These are phyloP conservation scores for Colletotrichum noveboracense DNA, from an alignment of 2,329 filamentous ascomycete species.

Conservation along the genomic window DNA sequence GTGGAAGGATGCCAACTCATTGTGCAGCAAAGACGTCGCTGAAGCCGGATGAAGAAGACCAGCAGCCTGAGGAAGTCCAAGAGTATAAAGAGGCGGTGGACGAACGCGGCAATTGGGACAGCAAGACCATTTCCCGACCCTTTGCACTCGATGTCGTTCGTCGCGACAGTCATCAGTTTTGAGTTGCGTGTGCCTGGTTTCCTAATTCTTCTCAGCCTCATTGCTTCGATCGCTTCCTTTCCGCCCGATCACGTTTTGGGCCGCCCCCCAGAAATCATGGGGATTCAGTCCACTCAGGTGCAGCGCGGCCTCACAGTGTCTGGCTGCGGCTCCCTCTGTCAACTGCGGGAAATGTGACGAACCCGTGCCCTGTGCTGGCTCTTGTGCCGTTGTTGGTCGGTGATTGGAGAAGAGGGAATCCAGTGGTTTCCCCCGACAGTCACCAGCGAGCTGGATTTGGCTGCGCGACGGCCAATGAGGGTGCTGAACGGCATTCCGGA, in stretches of 20 bases:
- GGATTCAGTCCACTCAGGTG: background rate
- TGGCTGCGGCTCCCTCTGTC: constrained; percentile 17
- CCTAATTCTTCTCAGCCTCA: constrained; percentile 11
- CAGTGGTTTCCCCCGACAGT: constrained; percentile 12
- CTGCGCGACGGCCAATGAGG: constrained; percentile 15
- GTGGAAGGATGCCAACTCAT: constrained; percentile 25
- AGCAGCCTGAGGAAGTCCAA: background rate
- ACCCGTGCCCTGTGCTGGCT: constrained; percentile 23
- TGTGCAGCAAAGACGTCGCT: constrained; percentile 22
- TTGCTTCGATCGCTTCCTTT: background rate
- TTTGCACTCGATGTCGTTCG: background rate
- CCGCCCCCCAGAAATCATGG: background rate
- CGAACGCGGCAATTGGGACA: background rate
- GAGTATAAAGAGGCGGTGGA: constrained; percentile 21
- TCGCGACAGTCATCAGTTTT: background rate
- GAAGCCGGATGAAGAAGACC: constrained; percentile 16
- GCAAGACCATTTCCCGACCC: background rate
- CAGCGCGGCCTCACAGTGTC: background rate
- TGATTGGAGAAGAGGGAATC: constrained; percentile 23
- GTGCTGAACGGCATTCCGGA: background rate
- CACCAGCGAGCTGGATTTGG: background rate
- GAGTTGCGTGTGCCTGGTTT: background rate
- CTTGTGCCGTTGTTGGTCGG: background rate
- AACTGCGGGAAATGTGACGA: constrained; percentile 21
- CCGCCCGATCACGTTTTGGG: constrained; percentile 2